Evolutionary conservation across 2,329 filamentous ascomycete genomes (phyloP).

Genomic region (Colletotrichum magnum): DNA sequence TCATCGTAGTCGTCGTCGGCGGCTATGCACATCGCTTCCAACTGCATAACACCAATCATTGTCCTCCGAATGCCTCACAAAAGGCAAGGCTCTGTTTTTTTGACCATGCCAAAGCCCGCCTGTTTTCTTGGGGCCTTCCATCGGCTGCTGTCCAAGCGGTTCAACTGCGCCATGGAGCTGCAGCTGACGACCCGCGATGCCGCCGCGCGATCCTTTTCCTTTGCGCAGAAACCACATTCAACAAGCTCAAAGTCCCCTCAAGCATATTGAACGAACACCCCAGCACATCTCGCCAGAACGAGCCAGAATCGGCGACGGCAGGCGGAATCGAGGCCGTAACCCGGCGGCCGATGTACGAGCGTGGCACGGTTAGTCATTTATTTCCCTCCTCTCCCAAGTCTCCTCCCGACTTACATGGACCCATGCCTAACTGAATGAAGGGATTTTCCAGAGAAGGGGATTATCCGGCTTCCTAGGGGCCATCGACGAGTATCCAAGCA

Average conservation of each 20-base stretch:
- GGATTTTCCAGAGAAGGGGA: not conserved
- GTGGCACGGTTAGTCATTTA: slow-evolving; percentile 32
- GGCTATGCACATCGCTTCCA: slow-evolving; percentile 41
- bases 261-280: slow-evolving; percentile 2
- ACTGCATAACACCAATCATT: slow-evolving; percentile 37
- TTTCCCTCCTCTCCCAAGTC: not conserved
- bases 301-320: slow-evolving; percentile 26
- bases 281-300: slow-evolving; percentile 8
- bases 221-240: not conserved
- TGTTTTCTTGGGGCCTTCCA: slow-evolving; percentile 3
- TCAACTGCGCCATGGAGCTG: slow-evolving; percentile 7
- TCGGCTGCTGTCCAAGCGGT: not conserved
- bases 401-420: slow-evolving; percentile 14
- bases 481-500: slow-evolving; percentile 1
- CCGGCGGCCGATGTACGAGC: slow-evolving; percentile 25
- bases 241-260: not conserved
- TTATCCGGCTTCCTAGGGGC: not conserved
- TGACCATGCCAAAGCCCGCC: not conserved
- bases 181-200: slow-evolving; percentile 15
- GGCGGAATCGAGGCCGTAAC: slow-evolving; percentile 25
- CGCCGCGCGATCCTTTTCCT: not conserved
- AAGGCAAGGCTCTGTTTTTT: slow-evolving; percentile 2
- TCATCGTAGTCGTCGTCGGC: slow-evolving; percentile 19
- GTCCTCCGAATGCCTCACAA: slow-evolving; percentile 21
- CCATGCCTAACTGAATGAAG: slow-evolving; percentile 14